phyloP scores from a whole-genome alignment of 106 monocot genomes.

The Dioscorea dumetorum region DNA sequence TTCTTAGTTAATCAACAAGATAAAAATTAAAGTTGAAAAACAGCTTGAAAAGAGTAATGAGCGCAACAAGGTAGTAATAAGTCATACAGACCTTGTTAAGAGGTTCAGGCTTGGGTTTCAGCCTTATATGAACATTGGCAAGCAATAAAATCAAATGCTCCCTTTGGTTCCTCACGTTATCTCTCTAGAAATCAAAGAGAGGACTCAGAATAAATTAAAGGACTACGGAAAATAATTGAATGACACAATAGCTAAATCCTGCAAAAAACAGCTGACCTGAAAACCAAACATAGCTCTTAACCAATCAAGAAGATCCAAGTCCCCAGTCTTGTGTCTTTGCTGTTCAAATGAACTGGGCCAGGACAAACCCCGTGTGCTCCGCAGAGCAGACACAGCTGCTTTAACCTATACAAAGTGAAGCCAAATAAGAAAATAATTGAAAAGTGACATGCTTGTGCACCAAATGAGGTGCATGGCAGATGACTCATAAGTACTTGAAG shows the following conservation, averaged over 20 bases:
- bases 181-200: conserved; percentile 49
- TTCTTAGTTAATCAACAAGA: too few relatives aligned
- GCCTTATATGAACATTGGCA: conserved; percentile 80
- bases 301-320: conserved; percentile 94
- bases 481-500: too few relatives aligned
- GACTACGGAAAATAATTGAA: too few relatives aligned
- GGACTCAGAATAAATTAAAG: too few relatives aligned
- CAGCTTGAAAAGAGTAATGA: too few relatives aligned
- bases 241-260: too few relatives aligned
- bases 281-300: conserved; percentile 94
- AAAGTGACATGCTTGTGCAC: not conserved
- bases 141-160: conserved; percentile 89
- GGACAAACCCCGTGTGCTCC: conserved; percentile 62
- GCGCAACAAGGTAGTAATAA: too few relatives aligned
- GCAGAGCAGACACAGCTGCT: conserved; percentile 79
- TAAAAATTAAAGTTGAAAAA: too few relatives aligned
- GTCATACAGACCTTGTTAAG: conserved; percentile 57
- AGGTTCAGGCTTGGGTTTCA: conserved; percentile 89
- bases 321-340: conserved; percentile 76
- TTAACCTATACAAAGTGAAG: conserved; percentile 50
- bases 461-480: not conserved
- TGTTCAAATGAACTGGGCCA: conserved; percentile 83
- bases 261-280: conserved; percentile 41
- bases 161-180: conserved; percentile 86
- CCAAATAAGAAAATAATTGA: not conserved